Percentiles rank a stretch among this genome's conserved stretches.
phyloP scores from a whole-genome alignment of 83 land plant genomes.

The Picea abies region DNA sequence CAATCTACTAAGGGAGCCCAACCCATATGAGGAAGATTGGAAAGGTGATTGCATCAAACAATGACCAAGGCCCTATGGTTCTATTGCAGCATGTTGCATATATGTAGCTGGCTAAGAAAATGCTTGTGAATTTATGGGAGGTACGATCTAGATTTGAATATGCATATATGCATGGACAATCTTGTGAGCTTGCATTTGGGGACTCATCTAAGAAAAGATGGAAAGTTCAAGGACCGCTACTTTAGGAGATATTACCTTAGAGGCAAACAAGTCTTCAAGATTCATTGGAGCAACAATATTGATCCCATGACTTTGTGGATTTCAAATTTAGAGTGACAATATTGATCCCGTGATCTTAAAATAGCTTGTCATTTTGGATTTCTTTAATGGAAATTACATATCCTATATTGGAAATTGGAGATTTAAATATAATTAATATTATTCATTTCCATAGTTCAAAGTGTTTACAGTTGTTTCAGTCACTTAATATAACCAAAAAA shows the following conservation, averaged over 20 bases:
- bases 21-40: no score
- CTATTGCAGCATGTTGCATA: constrained; percentile 12
- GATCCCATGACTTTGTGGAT: no score
- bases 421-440: no score
- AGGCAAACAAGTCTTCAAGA: constrained; percentile 70
- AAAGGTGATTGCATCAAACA: no score
- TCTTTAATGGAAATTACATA: no score
- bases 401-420: no score
- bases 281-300: constrained; percentile 52
- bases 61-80: constrained; percentile 31
- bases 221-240: constrained; percentile 21
- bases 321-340: no score
- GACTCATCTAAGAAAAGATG: constrained; percentile 32
- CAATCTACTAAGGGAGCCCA: constrained; percentile 22
- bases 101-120: constrained; percentile 30
- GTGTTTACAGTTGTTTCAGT: no score
- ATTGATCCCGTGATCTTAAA: no score
- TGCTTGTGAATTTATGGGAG: constrained; percentile 46
- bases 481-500: no score
- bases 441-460: no score
- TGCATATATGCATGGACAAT: constrained; percentile 42
- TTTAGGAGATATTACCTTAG: constrained; percentile 59
- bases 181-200: constrained; percentile 24
- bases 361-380: no score
- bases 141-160: constrained; percentile 47